These are phyloP conservation scores for Mucor piriformis DNA, from an alignment of 371 early-diverging fungal species.

Conservation along the genomic window DNA sequence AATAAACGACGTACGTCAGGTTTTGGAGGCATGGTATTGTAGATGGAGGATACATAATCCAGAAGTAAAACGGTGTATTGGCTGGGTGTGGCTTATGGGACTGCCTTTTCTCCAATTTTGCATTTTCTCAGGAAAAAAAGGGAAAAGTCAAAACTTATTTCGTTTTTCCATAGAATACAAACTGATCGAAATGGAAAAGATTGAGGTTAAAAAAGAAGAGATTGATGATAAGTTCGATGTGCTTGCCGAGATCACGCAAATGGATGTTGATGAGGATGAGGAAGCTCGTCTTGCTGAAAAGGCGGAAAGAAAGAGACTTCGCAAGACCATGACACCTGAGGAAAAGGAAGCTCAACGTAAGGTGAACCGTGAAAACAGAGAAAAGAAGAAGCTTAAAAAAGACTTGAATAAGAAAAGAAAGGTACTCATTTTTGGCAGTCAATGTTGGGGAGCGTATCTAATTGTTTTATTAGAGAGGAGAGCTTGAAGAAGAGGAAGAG, in stretches of 20 bases:
- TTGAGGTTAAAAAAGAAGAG: constrained; percentile 9
- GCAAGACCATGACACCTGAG: constrained; percentile 30
- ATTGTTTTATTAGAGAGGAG: constrained; percentile 35
- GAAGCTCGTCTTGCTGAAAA: constrained; percentile 15
- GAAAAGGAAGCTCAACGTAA: constrained; percentile 47
- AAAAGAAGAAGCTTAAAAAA: constrained; percentile 47
- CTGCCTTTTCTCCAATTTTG: not conserved
- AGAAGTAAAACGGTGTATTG: too few relatives aligned
- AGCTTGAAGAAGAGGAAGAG: constrained; percentile 37
- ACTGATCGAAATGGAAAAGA: constrained; percentile 17
- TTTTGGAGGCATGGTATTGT: constrained; percentile 43
- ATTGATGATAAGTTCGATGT: constrained; percentile 32
- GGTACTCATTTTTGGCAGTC: constrained; percentile 13
- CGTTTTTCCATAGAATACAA: not conserved
- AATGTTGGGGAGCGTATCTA: too few relatives aligned
- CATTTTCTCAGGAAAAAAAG: too few relatives aligned
- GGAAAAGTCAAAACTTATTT: too few relatives aligned
- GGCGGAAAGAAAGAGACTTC: constrained; percentile 26
- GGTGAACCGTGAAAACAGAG: constrained; percentile 43
- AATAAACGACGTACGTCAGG: constrained; percentile 45
- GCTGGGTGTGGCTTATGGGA: constrained; percentile 11
- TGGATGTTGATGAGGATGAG: constrained; percentile 16
- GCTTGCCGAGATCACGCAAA: constrained; percentile 20
- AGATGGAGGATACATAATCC: too few relatives aligned
- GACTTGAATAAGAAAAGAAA: constrained; percentile 50